These are phyloP conservation scores for Pleurostoma richardsiae DNA, from an alignment of 2,329 filamentous ascomycete species.

Conservation along the genomic window DNA sequence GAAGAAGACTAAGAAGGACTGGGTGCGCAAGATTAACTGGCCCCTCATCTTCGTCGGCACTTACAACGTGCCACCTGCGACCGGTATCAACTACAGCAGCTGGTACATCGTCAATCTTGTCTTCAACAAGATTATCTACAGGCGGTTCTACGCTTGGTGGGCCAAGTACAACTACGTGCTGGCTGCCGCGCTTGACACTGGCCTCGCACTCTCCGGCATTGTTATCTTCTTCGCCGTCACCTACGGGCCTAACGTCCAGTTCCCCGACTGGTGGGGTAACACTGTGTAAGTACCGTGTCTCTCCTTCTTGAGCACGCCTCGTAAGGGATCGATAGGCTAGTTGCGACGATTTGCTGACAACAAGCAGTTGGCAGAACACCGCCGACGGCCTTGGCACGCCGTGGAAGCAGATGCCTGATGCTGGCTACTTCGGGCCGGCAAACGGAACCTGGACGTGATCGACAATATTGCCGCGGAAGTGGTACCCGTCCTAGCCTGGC, in stretches of 20 bases:
- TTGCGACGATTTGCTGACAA: slow-evolving; percentile 1
- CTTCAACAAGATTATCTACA: slow-evolving; percentile 38
- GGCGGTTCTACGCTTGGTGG: slow-evolving; percentile 38
- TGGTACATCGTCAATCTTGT: slow-evolving; percentile 39
- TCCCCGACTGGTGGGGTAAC: slow-evolving; percentile 28
- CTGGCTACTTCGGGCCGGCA: slow-evolving; percentile 23
- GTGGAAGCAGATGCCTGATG: slow-evolving; percentile 22
- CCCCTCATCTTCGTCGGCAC: slow-evolving; percentile 29
- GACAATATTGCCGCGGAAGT: background rate
- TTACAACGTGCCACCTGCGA: slow-evolving; percentile 30
- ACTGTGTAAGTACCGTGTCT: slow-evolving; percentile 17
- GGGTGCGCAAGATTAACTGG: slow-evolving; percentile 27
- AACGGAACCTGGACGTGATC: slow-evolving; percentile 24
- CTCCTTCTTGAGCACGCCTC: no score
- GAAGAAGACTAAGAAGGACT: slow-evolving; percentile 28
- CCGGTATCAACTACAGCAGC: slow-evolving; percentile 26
- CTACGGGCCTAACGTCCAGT: slow-evolving; percentile 22
- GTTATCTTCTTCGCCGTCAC: slow-evolving; percentile 28
- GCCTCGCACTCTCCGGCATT: slow-evolving; percentile 24
- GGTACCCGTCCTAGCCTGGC: no score
- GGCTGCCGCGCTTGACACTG: slow-evolving; percentile 23
- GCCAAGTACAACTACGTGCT: slow-evolving; percentile 36
- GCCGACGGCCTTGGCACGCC: slow-evolving; percentile 22
- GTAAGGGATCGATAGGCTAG: no score
- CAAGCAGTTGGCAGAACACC: slow-evolving; percentile 21